A percentile compares a stretch with the other conserved stretches of the same genome.
phyloP scores from a whole-genome alignment of 352 stramenopile genomes.

The Thalassiosira exigua region DNA sequence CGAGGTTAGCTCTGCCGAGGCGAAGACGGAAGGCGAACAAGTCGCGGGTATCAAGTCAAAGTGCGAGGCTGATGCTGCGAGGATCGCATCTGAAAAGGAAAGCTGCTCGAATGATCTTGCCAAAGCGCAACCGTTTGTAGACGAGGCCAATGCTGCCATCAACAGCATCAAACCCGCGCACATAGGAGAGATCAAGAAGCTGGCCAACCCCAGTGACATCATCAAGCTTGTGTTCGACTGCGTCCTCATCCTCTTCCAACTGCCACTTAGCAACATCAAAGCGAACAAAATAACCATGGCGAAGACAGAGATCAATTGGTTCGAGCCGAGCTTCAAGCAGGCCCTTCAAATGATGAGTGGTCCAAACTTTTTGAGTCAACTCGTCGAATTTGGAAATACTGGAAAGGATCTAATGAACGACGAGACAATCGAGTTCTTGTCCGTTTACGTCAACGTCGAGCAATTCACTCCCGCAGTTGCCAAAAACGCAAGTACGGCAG shows the following conservation, averaged over 20 bases:
- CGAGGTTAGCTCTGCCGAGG: slow-evolving; percentile 94
- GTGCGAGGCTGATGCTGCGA: slow-evolving; percentile 94
- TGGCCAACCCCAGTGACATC: slow-evolving; percentile 97
- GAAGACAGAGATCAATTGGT: slow-evolving; percentile 96
- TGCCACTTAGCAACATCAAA: slow-evolving; percentile 91
- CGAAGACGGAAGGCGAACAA: slow-evolving; percentile 97
- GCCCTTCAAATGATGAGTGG: slow-evolving; percentile 95
- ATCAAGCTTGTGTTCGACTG: slow-evolving; percentile 98
- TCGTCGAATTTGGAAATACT: slow-evolving; percentile 94
- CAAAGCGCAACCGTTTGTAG: slow-evolving; percentile 97
- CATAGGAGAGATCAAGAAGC: slow-evolving; percentile 98
- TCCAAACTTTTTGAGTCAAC: slow-evolving; percentile 96
- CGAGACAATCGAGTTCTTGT: slow-evolving; percentile 98
- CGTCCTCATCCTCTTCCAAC: slow-evolving; percentile 96
- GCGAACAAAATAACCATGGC: slow-evolving; percentile 94
- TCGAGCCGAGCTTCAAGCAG: slow-evolving; percentile 96
- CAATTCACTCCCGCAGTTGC: slow-evolving; percentile 94
- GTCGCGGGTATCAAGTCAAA: slow-evolving; percentile 95
- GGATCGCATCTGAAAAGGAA: slow-evolving; percentile 95
- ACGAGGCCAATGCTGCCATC: slow-evolving; percentile 97
- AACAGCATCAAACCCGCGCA: slow-evolving; percentile 97
- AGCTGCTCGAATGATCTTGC: slow-evolving; percentile 94
- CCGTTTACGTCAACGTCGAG: slow-evolving; percentile 96
- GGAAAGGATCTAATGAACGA: slow-evolving; percentile 99
- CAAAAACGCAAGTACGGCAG: slow-evolving; percentile 95